Evolutionary conservation across 352 stramenopile genomes (phyloP), one percentile per base, ranked within the genome.

Genomic region (Phytopythium cucurbitacearum): DNA sequence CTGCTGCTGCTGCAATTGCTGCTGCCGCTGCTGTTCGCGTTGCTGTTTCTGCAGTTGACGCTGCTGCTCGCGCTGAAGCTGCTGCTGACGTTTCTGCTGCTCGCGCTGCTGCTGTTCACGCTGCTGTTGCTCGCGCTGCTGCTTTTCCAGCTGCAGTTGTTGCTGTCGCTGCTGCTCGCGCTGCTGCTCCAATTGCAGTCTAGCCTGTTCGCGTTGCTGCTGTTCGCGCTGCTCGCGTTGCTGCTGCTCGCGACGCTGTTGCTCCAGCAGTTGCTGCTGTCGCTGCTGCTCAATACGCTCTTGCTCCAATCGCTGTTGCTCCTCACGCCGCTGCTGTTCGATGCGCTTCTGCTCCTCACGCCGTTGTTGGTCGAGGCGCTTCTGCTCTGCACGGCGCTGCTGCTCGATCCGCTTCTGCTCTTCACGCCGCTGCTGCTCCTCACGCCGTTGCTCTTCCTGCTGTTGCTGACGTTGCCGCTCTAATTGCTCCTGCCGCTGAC

Each of bases 211-310:
- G 6, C 55, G 37, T 37, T 61, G 62, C 35, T 69, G 57, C n/a
- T 71, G 57, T 44, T 59, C 60, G 15, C 59, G 69, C 43, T 75
- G 60, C n/a, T 73, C 56, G 21, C 70, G 52, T 28, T 76, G 55
- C 40, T 74, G 68, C 1, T 55, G 60, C 11, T 74, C 52, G 10
- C 62, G 39, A 5, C 35, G 47, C n/a, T 69, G 70, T 4, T 66
- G 54, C 34, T 71, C 51, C 51, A 76, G 54, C 28, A 67, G 48
- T 40, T 74, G 59, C n/a, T 65, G 65, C 34, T 69, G 63, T 0
- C 50, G 37, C 51, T 65, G 55, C 7, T 58, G 32, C 32, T 64
- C 56, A 32, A 69, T 51, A 42, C 71, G 59, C 16, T 76, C 54
- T 16, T 54, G 57, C 54, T 60, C 40, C 28, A 63, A 41, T 43